Evolutionary conservation across 805 yeast species (phyloP).

Genomic region (Yamadazyma endophytica): DNA sequence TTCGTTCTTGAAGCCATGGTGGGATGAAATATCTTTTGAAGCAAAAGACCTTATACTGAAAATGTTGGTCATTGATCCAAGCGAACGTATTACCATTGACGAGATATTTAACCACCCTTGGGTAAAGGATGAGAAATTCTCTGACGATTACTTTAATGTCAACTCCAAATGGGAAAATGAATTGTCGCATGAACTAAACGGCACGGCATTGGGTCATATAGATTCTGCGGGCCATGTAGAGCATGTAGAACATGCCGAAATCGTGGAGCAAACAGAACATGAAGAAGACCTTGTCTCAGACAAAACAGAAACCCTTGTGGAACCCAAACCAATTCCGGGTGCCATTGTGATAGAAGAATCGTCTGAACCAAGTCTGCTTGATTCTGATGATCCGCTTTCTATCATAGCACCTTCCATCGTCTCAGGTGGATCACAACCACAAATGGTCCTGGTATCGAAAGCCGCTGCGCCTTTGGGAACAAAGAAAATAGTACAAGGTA

Average conservation of each 20-base stretch:
- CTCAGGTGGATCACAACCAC: too few relatives aligned
- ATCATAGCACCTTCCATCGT: too few relatives aligned
- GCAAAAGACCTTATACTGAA: constrained; percentile 67
- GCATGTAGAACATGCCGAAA: constrained; percentile 6
- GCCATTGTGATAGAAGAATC: too few relatives aligned
- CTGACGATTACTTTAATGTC: constrained; percentile 12
- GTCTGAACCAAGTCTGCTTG: constrained; percentile 7
- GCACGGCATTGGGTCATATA: constrained; percentile 6
- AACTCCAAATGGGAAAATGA: constrained; percentile 12
- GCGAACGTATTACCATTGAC: constrained; percentile 61
- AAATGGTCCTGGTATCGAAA: too few relatives aligned
- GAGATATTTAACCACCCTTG: constrained; percentile 71
- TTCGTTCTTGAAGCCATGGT: constrained; percentile 79
- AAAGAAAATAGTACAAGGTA: too few relatives aligned
- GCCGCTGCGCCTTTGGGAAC: too few relatives aligned
- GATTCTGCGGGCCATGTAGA: constrained; percentile 11
- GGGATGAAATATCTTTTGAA: constrained; percentile 74
- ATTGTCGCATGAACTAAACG: neutral
- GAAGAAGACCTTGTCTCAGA: neutral
- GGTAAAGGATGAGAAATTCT: constrained; percentile 27
- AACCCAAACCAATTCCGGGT: too few relatives aligned
- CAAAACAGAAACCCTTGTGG: too few relatives aligned
- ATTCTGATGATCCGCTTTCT: constrained; percentile 12
- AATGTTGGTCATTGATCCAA: constrained; percentile 67
- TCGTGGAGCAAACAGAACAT: neutral